Evolutionary conservation across 1,284 basidiomycete genomes (phyloP).

Genomic region (Leccinum laetum): DNA sequence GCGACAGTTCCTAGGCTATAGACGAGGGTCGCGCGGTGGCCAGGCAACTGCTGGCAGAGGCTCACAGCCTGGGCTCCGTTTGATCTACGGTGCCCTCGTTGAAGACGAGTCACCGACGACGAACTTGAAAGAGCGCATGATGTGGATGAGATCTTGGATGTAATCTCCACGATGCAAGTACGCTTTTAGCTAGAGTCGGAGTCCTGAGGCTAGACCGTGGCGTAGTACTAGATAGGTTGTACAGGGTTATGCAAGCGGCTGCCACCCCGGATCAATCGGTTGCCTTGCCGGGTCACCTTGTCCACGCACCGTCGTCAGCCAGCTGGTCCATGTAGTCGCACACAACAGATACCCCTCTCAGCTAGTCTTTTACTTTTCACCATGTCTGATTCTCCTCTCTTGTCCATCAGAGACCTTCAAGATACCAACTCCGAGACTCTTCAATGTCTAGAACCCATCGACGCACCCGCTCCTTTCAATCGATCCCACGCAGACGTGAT

Average conservation of each 20-base stretch:
- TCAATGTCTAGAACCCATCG: conserved; percentile 15
- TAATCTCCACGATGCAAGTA: background rate
- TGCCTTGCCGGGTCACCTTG: conserved; percentile 3
- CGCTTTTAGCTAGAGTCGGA: background rate
- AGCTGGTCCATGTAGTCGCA: conserved; percentile 17
- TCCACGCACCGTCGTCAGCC: background rate
- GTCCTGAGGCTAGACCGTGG: background rate
- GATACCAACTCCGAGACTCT: conserved; percentile 1
- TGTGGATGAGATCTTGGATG: background rate
- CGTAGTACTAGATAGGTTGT: background rate
- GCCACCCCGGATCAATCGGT: conserved; percentile 11
- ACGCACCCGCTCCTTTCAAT: conserved; percentile 33
- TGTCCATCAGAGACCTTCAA: conserved; percentile 3
- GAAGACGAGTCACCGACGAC: background rate
- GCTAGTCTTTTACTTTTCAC: background rate
- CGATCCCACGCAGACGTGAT: conserved; percentile 37
- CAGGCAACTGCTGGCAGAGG: background rate
- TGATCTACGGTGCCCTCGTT: background rate
- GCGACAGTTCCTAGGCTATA: background rate
- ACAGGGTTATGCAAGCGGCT: background rate
- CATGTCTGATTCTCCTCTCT: conserved; percentile 18
- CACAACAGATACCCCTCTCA: background rate
- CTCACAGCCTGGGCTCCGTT: background rate
- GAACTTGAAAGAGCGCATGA: background rate
- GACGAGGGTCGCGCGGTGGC: background rate